phyloP scores from a whole-genome alignment of 2,329 filamentous ascomycete genomes.

The Colletotrichum siamense region DNA sequence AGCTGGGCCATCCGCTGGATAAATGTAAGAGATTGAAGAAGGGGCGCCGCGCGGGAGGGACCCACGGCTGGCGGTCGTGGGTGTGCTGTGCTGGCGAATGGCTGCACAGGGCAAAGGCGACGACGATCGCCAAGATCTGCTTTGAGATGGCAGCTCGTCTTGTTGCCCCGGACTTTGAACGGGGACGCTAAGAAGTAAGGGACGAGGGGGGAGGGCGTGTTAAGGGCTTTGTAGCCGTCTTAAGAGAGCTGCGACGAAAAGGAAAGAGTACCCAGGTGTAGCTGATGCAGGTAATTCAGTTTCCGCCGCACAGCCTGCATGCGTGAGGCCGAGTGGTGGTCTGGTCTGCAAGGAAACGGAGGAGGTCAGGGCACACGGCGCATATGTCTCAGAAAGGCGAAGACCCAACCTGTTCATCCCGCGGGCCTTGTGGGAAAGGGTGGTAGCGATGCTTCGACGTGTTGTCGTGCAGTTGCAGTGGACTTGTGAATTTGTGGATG shows the following conservation, averaged over 20 bases:
- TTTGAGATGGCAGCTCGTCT: neutral
- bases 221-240: neutral
- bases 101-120: neutral
- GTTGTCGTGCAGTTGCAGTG: neutral
- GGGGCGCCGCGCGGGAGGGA: neutral
- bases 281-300: neutral
- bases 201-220: neutral
- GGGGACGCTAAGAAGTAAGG: neutral
- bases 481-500: neutral
- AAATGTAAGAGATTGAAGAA: neutral
- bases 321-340: neutral
- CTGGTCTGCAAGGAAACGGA: neutral
- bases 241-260: conserved; percentile 2
- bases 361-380: neutral
- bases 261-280: neutral
- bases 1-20: conserved; percentile 4
- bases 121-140: conserved; percentile 14
- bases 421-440: neutral
- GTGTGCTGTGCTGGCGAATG: neutral
- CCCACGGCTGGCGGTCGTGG: neutral
- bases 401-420: neutral
- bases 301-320: neutral
- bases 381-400: conserved; percentile 3
- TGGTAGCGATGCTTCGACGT: neutral
- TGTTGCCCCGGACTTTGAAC: neutral